Conservation (phyloP, 2,329 filamentous ascomycete species). For the Aspergillus caelatus region DNA sequence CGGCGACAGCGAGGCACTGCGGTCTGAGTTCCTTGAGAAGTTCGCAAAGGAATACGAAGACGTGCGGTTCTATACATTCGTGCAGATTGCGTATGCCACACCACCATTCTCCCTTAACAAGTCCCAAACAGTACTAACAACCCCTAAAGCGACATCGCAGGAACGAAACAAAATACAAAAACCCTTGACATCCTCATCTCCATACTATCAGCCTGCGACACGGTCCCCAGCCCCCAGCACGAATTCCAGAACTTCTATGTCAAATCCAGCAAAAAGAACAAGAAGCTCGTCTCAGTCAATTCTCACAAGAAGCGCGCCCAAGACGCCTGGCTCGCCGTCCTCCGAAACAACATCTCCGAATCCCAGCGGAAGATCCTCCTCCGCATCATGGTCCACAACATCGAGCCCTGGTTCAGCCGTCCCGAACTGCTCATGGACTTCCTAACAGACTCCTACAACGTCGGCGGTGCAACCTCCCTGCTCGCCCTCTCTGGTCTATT, state of each 20-base stretch:
- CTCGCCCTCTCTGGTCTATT: conserved; percentile 91
- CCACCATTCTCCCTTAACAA: background rate
- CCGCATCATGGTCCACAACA: conserved; percentile 71
- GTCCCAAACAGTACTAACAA: background rate
- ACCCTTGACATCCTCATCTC: conserved; percentile 41
- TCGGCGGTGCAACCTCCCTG: conserved; percentile 82
- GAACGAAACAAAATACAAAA: conserved; percentile 28
- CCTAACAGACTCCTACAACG: conserved; percentile 88
- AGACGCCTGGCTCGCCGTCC: conserved; percentile 80
- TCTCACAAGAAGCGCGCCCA: conserved; percentile 80
- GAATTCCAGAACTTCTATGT: conserved; percentile 41
- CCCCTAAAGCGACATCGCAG: conserved; percentile 37
- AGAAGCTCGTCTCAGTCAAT: conserved; percentile 67
- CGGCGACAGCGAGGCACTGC: conserved; percentile 60
- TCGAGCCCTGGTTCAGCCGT: conserved; percentile 86
- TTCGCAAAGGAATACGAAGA: conserved; percentile 82
- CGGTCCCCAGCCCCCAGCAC: conserved; percentile 58
- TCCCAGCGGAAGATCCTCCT: conserved; percentile 80
- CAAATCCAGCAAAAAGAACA: conserved; percentile 64
- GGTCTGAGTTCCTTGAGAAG: conserved; percentile 73
- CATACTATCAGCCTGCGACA: conserved; percentile 59
- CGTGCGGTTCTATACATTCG: conserved; percentile 79
- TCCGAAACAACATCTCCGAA: conserved; percentile 66
- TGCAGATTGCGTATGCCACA: conserved; percentile 66
- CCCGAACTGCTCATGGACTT: conserved; percentile 94